Base-by-base conservation (phyloP, 2,329 filamentous ascomycete genomes). In the Aureobasidium zeae region DNA sequence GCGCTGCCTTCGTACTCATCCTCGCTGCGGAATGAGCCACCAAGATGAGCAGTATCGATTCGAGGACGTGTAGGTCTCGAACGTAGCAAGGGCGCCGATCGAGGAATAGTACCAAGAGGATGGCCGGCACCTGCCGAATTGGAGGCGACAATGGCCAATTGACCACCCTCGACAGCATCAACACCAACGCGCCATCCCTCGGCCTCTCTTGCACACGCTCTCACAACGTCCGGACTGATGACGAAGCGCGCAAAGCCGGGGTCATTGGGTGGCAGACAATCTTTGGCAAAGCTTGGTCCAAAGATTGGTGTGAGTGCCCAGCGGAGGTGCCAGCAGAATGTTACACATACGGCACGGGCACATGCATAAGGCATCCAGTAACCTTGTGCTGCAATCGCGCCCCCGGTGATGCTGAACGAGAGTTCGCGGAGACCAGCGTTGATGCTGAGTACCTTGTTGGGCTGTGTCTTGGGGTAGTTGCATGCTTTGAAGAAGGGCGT, bases 331-430 rank as follows among this genome's bases (percentile, higher is more conserved):
- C 81, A 79, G 65, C 89, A 96, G 61, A 96, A 96, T 1, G 85
- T 95, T 3, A 85, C 76, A 55, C 88, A 93, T 39, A 98, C 70
- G 9, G 86, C 87, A 63, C 76, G 83, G 34, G 91, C 91, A 52
- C 87, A 93, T 28, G 77, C 68, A 55, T 81, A 96, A 2, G 89
- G 89, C 76, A 96, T 86, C 91, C 91, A 98, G 63, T 96, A 98
- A 24, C 91, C 88, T 78, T 98, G 91, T 41, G 88, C 89, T 48
- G 78, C 78, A 46, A 96, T 79, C 21, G 87, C 81, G 5, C 91
- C 91, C 19, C 91, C 91, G 1, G 91, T 98, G 59, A 96, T 94
- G 62, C 86, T 94, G 60, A 94, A 83, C 20, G 83, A 86, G 49
- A 96, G 84, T n/a, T 91, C 82, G 52, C 81, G 79, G 24, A 98